phyloP scores from a whole-genome alignment of 116 monocot species.

The Iris pallida region DNA sequence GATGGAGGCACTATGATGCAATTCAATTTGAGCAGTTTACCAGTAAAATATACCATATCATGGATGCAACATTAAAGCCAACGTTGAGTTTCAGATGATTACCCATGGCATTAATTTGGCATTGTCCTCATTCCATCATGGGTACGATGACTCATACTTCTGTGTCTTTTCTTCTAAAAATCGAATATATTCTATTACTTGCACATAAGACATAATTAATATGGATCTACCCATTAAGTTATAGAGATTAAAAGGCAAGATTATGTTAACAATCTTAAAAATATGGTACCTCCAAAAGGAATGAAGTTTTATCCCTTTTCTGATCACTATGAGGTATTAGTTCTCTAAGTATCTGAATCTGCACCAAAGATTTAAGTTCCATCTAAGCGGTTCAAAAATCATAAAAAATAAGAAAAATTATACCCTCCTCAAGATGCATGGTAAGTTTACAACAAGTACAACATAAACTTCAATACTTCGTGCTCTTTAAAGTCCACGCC shows the following conservation, averaged over 20 bases:
- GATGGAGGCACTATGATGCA: too few species aligned
- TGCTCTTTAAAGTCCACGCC: too few species aligned
- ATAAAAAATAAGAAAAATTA: too few species aligned
- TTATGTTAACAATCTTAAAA: neutral
- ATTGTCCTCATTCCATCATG: conserved; percentile 40
- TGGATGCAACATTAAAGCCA: neutral
- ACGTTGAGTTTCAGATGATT: neutral
- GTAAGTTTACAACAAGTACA: too few species aligned
- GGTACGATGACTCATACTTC: conserved; percentile 35
- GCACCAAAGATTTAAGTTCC: neutral
- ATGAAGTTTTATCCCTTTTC: conserved; percentile 50
- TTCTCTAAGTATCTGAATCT: conserved; percentile 51
- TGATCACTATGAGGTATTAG: conserved; percentile 46
- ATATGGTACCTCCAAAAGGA: conserved; percentile 37
- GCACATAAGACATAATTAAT: neutral
- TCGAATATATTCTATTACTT: conserved; percentile 48
- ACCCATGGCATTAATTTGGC: conserved; percentile 51
- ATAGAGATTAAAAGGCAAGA: neutral
- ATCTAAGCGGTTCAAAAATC: too few species aligned
- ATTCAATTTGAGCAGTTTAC: too few species aligned
- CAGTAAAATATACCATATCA: too few species aligned
- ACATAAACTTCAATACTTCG: too few species aligned
- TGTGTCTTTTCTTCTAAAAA: conserved; percentile 50
- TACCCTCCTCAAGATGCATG: too few species aligned
- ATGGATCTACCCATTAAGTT: neutral